Evolutionary conservation across 2,329 filamentous ascomycete species (phyloP), one percentile per base, ranked within the genome.

Genomic region (Tolypocladium pustulatum): DNA sequence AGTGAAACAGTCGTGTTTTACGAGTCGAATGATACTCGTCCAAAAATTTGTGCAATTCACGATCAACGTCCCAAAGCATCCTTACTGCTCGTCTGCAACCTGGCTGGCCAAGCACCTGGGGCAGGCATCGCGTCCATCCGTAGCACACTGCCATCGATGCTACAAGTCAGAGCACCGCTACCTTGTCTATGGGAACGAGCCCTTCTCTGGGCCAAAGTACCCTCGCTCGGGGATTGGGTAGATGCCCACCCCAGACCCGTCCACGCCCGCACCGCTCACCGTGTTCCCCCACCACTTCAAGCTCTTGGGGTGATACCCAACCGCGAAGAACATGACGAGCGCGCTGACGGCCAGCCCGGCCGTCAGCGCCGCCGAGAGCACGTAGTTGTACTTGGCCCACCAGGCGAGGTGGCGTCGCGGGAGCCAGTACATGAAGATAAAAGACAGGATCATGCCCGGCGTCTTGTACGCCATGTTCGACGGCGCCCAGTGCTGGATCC

Each of bases 311-410:
- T 61, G 60, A 43, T 64, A 65, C 1, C 69, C 69, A 6, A 78
- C 66, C 5, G 73, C 74, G 56, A 77, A 78, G 65, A 76, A 76
- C 65, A 76, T 74, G 61, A 78, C 62, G 22, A 78, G 65, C 15
- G 70, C 76, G 43, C 69, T 71, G 51, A 78, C 63, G 32, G 76
- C 76, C 4, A 78, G 69, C 9, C 74, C 76, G 5, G 72, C 73
- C 12, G 70, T 73, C 56, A 78, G 63, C 7, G 73, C 73, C 0
- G 76, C 73, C 12, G 73, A 76, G 3, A 78, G 65, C 3, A 76
- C 71, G 62, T 77, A 78, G 65, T 77, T 77, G 66, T 78, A 79
- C 69, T 78, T 74, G 53, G 74, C 69, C 74, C 74, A 78, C 73
- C 74, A 77, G 1, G 74, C 74, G 54, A 74, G 62, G 15, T 68